A percentile compares a stretch with the other conserved stretches of the same genome.
Conservation (phyloP, 2,329 filamentous ascomycete species). For the Tolypocladium pustulatum region DNA sequence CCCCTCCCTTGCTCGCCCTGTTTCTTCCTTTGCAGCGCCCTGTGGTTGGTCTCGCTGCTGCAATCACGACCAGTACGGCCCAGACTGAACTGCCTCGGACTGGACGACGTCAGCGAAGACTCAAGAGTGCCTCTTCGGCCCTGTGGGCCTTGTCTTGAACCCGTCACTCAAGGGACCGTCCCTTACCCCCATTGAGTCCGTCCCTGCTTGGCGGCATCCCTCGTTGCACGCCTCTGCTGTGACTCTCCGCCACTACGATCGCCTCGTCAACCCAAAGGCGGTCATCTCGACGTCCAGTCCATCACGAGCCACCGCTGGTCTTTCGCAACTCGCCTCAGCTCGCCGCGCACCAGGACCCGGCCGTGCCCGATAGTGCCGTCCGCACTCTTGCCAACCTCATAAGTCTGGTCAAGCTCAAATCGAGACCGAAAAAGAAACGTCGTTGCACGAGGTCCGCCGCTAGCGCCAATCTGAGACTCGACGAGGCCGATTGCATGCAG, state of each 20-base stretch:
- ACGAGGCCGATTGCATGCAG: background rate
- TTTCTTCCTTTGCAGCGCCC: background rate
- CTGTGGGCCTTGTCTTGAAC: constrained; percentile 1
- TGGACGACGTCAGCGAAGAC: constrained; percentile 1
- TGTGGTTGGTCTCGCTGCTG: background rate
- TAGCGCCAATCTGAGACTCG: background rate
- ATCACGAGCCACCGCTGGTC: background rate
- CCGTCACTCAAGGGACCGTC: background rate
- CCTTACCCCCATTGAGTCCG: background rate
- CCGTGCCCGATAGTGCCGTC: background rate
- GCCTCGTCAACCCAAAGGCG: background rate
- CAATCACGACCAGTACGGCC: background rate
- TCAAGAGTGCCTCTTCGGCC: background rate
- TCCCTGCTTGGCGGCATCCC: background rate
- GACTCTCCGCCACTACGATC: background rate
- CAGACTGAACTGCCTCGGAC: background rate
- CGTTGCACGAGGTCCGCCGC: background rate
- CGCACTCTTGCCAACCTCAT: background rate
- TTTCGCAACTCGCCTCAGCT: background rate
- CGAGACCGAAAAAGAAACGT: constrained; percentile 4
- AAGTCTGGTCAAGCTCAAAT: background rate
- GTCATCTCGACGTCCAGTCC: background rate
- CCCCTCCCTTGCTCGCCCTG: background rate
- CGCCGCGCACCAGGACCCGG: background rate
- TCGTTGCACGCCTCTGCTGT: background rate